Evolutionary conservation across 257 asterid genomes (phyloP).

Genomic region (Eustoma russellianum): DNA sequence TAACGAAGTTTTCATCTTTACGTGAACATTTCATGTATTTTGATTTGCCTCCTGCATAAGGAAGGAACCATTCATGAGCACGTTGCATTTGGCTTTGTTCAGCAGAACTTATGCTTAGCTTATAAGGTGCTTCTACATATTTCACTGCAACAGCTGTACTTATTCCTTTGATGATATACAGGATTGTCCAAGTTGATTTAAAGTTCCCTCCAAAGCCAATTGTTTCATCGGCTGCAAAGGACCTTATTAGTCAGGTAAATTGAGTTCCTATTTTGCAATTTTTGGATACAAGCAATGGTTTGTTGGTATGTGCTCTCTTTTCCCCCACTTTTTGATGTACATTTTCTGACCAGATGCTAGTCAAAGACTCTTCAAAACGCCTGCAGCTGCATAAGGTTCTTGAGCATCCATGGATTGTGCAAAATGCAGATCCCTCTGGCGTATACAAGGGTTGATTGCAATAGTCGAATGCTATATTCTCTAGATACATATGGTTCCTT

Average conservation of each 20-base stretch:
- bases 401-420: constrained; percentile 93
- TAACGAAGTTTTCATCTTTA: no score
- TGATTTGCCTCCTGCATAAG: no score
- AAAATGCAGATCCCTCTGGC: constrained; percentile 85
- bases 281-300: background rate
- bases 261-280: background rate
- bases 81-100: no score
- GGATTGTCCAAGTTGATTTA: constrained; percentile 86
- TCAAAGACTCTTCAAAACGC: constrained; percentile 69
- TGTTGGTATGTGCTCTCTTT: background rate
- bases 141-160: background rate
- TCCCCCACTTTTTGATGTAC: background rate
- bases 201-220: constrained; percentile 80
- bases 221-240: constrained; percentile 79
- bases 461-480: background rate
- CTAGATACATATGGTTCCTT: no score
- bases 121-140: background rate
- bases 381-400: constrained; percentile 72
- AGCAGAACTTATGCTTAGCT: no score
- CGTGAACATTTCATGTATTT: no score
- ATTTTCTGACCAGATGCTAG: constrained; percentile 54
- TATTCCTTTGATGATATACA: constrained; percentile 11
- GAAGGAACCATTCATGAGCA: no score
- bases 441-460: constrained; percentile 39
- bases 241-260: constrained; percentile 71